Conservation (phyloP, 1,284 basidiomycete genomes). For the Puccinia coronata region DNA sequence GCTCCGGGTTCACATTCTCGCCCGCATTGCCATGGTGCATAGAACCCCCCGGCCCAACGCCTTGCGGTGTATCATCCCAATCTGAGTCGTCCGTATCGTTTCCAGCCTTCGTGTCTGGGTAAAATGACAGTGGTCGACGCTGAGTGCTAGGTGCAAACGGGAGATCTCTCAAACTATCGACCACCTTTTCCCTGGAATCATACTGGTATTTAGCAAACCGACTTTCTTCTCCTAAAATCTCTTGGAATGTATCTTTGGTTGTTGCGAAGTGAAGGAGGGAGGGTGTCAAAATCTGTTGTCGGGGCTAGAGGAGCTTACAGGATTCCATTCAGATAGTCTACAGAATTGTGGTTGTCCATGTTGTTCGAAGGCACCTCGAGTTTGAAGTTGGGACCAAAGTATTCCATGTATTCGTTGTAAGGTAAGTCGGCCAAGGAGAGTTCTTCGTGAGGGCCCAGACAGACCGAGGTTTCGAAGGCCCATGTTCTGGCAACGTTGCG, state of each 20-base stretch:
- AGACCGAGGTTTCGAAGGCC: conserved; percentile 95
- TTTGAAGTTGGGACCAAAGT: conserved; percentile 93
- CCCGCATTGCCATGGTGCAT: conserved; percentile 5
- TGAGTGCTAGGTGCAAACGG: conserved; percentile 81
- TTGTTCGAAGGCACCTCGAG: conserved; percentile 88
- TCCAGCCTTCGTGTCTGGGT: conserved; percentile 28
- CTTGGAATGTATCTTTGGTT: not conserved
- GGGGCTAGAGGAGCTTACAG: conserved; percentile 62
- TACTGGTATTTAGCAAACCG: not conserved
- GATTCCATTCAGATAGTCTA: conserved; percentile 79
- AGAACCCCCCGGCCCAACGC: not conserved
- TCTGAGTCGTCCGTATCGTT: conserved; percentile 43
- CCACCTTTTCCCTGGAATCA: conserved; percentile 66
- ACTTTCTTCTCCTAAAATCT: not conserved
- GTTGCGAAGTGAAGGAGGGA: not conserved
- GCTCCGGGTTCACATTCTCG: not conserved
- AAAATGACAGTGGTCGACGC: conserved; percentile 32
- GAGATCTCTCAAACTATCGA: conserved; percentile 76
- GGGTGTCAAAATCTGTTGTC: not conserved
- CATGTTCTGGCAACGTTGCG: conserved; percentile 88
- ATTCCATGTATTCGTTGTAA: conserved; percentile 64
- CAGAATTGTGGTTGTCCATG: conserved; percentile 88
- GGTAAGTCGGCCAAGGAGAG: conserved; percentile 67
- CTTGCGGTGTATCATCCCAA: conserved; percentile 20
- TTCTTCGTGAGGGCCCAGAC: conserved; percentile 71